Percentiles rank a stretch among this genome's conserved stretches.
Conservation (phyloP, 768 basidiomycete genomes). For the Goffeauzyma gilvescens region DNA sequence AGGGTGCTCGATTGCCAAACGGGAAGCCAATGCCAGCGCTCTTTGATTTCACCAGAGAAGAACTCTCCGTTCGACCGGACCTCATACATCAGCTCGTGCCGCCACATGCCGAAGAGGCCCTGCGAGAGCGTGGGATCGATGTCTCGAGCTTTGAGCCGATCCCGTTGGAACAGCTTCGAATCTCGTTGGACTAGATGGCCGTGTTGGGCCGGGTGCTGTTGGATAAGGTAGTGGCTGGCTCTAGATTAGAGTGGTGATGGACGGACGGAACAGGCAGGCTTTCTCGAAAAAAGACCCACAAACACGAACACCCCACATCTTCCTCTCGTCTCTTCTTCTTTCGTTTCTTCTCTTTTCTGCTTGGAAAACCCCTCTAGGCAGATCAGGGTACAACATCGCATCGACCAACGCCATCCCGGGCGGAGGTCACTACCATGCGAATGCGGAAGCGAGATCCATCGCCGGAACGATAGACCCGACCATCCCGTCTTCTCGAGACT, state of each 20-base stretch:
- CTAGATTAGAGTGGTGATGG: too few species aligned
- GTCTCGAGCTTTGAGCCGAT: constrained; percentile 87
- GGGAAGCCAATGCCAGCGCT: constrained; percentile 86
- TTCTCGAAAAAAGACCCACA: too few species aligned
- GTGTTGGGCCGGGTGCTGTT: not conserved
- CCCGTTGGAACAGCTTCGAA: constrained; percentile 86
- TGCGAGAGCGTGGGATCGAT: constrained; percentile 56
- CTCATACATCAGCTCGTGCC: constrained; percentile 82
- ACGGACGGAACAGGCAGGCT: too few species aligned
- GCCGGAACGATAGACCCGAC: too few species aligned
- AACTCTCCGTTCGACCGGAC: constrained; percentile 90
- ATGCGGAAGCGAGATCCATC: too few species aligned
- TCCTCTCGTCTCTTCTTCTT: not conserved
- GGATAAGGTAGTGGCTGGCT: too few species aligned
- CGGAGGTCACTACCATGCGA: too few species aligned
- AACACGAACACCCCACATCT: too few species aligned
- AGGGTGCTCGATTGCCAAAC: constrained; percentile 86
- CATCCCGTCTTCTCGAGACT: too few species aligned
- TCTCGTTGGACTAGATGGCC: constrained; percentile 53
- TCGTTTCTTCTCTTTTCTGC: not conserved
- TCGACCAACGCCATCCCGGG: too few species aligned
- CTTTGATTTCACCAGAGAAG: constrained; percentile 95
- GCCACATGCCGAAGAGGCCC: constrained; percentile 67
- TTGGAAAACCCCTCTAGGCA: not conserved
- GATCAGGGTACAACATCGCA: too few species aligned